Conservation (phyloP, 2,329 filamentous ascomycete species). For the Lachnellula arida region DNA sequence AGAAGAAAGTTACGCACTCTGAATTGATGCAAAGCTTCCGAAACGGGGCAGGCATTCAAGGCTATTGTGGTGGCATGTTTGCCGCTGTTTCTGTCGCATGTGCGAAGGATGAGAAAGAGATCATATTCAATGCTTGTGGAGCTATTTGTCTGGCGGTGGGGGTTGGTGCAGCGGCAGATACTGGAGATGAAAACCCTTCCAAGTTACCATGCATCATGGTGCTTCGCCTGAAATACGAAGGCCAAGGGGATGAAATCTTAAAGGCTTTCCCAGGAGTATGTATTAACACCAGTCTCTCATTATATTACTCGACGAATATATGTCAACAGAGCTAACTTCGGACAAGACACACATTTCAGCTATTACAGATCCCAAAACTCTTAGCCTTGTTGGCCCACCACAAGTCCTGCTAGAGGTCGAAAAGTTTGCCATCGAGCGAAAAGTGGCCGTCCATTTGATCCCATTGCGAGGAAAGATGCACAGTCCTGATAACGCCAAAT, state of each 20-base stretch:
- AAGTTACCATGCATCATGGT: neutral
- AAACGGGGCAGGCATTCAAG: slow-evolving; percentile 8
- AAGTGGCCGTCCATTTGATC: slow-evolving; percentile 5
- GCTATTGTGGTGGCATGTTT: slow-evolving; percentile 13
- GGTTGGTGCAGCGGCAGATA: slow-evolving; percentile 9
- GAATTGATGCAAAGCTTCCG: neutral
- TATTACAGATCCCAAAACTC: neutral
- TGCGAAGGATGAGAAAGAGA: slow-evolving; percentile 9
- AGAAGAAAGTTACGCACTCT: neutral
- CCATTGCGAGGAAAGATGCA: slow-evolving; percentile 12
- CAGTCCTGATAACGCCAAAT: slow-evolving; percentile 7
- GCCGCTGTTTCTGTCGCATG: slow-evolving; percentile 7
- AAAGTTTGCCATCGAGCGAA: slow-evolving; percentile 1
- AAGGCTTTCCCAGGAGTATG: neutral
- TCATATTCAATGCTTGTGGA: neutral
- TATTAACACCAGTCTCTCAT: neutral
- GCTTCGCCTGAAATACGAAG: slow-evolving; percentile 8
- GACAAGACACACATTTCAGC: slow-evolving; percentile 1
- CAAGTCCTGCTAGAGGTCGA: neutral
- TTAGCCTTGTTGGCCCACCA: slow-evolving; percentile 2
- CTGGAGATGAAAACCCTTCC: slow-evolving; percentile 5
- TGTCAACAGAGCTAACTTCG: neutral
- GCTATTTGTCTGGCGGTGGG: slow-evolving; percentile 5
- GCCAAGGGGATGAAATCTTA: slow-evolving; percentile 7
- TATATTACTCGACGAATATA: neutral